Conservation (phyloP, 2,329 filamentous ascomycete species). For the Dothiorella sarmentorum region DNA sequence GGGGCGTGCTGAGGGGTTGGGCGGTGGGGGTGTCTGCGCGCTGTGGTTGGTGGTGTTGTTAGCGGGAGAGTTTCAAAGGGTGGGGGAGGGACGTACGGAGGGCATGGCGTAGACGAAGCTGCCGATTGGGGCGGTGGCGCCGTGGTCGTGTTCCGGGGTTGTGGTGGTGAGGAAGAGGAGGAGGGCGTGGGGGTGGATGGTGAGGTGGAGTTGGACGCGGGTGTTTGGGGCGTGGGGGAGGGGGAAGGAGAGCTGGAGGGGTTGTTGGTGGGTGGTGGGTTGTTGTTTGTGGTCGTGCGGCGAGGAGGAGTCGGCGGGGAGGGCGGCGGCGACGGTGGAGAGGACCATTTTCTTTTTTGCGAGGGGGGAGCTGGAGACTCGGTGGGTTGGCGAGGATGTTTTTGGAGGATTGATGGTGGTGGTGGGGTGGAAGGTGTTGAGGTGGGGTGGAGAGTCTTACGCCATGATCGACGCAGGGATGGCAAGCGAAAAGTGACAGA, state of each 20-base stretch:
- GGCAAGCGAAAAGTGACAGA: too few species aligned
- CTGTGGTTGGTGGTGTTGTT: too few species aligned
- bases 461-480: constrained; percentile 5
- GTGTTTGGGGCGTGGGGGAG: constrained; percentile 55
- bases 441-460: constrained; percentile 1
- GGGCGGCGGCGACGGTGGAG: not conserved
- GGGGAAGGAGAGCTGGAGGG: constrained; percentile 55
- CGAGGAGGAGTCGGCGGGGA: not conserved
- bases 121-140: constrained; percentile 55
- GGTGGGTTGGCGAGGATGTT: not conserved
- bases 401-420: not conserved
- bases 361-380: not conserved
- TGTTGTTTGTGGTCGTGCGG: not conserved
- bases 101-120: constrained; percentile 94
- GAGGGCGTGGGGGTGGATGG: constrained; percentile 49
- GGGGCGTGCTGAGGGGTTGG: constrained; percentile 70
- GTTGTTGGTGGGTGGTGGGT: constrained; percentile 21
- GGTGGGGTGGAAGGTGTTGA: not conserved
- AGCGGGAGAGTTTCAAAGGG: too few species aligned
- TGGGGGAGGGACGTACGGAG: constrained; percentile 63
- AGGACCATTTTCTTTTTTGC: too few species aligned
- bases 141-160: constrained; percentile 39
- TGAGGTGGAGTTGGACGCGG: constrained; percentile 59
- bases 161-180: constrained; percentile 58
- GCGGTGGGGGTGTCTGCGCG: constrained; percentile 41